Percentiles rank a stretch among this genome's conserved stretches.
phyloP scores from a whole-genome alignment of 805 yeast species.

The Candida awuae region DNA sequence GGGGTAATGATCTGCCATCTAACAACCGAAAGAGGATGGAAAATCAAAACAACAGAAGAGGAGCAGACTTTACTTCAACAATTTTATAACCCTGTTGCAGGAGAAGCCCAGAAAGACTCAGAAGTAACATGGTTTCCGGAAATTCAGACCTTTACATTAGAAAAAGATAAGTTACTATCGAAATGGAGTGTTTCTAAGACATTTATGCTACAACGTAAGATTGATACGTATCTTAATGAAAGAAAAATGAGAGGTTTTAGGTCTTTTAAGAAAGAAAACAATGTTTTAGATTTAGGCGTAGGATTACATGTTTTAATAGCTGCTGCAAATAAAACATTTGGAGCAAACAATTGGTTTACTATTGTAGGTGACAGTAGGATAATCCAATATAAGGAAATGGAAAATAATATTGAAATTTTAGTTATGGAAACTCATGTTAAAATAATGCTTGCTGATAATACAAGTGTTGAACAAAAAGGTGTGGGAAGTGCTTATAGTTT shows the following conservation, averaged over 20 bases:
- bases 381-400: neutral
- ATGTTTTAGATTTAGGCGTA: constrained; percentile 10
- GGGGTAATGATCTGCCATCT: neutral
- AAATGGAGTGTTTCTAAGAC: constrained; percentile 23
- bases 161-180: constrained; percentile 17
- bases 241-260: constrained; percentile 11
- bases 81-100: too few relatives aligned
- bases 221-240: constrained; percentile 2
- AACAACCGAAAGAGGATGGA: neutral
- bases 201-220: constrained; percentile 8
- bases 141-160: neutral
- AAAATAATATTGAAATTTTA: neutral
- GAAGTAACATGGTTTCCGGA: too few relatives aligned
- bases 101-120: too few relatives aligned
- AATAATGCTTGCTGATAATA: constrained; percentile 38
- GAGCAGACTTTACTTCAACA: neutral
- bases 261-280: constrained; percentile 6
- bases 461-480: constrained; percentile 33
- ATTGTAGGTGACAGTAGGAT: constrained; percentile 1
- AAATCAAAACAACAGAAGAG: neutral
- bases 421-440: constrained; percentile 23
- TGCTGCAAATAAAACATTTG: constrained; percentile 42
- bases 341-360: constrained; percentile 43
- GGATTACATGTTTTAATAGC: constrained; percentile 22
- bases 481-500: constrained; percentile 30